These are phyloP conservation scores for Lolium multiflorum DNA, from an alignment of 176 grass and related monocot species.

Conservation along the genomic window DNA sequence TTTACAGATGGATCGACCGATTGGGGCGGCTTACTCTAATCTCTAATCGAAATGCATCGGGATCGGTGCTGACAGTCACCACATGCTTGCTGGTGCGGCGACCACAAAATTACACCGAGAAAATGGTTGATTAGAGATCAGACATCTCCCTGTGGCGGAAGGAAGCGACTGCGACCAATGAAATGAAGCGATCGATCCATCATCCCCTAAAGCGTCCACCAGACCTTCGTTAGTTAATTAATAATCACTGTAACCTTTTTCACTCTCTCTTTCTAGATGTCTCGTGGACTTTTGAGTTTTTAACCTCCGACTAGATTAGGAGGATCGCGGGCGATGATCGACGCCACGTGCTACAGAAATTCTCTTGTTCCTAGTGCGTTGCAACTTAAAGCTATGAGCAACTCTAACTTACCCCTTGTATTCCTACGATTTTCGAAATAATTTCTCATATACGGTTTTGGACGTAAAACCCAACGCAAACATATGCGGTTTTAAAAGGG, in stretches of 20 bases:
- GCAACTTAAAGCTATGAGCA: too few species aligned
- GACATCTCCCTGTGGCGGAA: conserved; percentile 40
- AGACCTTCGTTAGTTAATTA: conserved; percentile 3
- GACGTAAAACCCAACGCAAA: too few species aligned
- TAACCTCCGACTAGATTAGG: background rate
- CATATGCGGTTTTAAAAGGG: too few species aligned
- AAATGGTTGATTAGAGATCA: background rate
- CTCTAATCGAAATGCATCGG: background rate
- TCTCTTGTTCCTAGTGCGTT: background rate
- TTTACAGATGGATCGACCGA: conserved; percentile 45
- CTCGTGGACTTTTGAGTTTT: background rate
- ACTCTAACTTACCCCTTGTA: too few species aligned
- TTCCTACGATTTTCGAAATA: too few species aligned
- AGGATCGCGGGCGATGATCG: background rate
- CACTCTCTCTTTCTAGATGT: background rate
- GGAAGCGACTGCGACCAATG: conserved; percentile 44
- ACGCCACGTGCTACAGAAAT: background rate
- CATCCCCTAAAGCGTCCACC: background rate
- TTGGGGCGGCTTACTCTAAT: conserved; percentile 57
- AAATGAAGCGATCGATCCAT: background rate
- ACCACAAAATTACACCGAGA: background rate
- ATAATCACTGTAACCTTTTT: background rate
- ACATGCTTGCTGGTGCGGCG: background rate
- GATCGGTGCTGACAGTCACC: background rate
- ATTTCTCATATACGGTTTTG: too few species aligned